Evolutionary conservation across 176 grass and related monocot species (phyloP), one percentile per base, ranked within the genome.

Genomic region (Chloris gayana): DNA sequence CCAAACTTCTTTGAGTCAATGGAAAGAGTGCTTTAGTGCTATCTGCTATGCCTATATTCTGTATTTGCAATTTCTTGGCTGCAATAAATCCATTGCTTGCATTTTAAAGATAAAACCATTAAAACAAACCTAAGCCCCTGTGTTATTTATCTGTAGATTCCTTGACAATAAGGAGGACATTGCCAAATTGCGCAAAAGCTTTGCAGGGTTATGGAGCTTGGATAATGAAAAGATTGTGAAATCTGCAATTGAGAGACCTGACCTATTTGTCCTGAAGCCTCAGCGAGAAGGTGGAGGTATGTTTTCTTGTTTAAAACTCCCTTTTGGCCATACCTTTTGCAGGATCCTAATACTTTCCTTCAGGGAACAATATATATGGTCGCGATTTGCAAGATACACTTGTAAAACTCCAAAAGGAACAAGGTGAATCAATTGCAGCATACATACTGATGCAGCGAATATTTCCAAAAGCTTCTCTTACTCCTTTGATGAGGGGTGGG

Each of bases 401-500:
- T 66, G 65, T 85, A 13, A 98, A 65, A 27, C 82, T 94, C 61
- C 76, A 88, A 60, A 87, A 89, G 68, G 67, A 91, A 81, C 80
- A 87, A 74, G 85, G 76, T 5, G 84, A 94, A 75, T 86, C 84
- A 70, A 85, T 98, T 92, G 92, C 88, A 26, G 92, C 92, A 11
- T 98, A 91, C 72, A 98, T 98, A 85, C 64, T 98, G 76, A 98
- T 98, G 95, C 95, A 98, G 76, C 87, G 95, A 44, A 98, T 98
- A 78, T 98, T 93, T 38, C 95, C 92, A 26, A 87, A 64, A 87
- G 80, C 90, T 51, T 87, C 86, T 70, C 81, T 83, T 87, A 73
- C 88, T 80, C 89, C 87, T 68, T 82, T 98, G 44, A 85, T 98
- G 31, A 88, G 90, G 32, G 92, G 88, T 6, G 95, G 95, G 45